Percentiles rank a stretch among this genome's conserved stretches.
These are phyloP conservation scores for Melampsora americana DNA, from an alignment of 1,284 basidiomycete species.

Conservation along the genomic window DNA sequence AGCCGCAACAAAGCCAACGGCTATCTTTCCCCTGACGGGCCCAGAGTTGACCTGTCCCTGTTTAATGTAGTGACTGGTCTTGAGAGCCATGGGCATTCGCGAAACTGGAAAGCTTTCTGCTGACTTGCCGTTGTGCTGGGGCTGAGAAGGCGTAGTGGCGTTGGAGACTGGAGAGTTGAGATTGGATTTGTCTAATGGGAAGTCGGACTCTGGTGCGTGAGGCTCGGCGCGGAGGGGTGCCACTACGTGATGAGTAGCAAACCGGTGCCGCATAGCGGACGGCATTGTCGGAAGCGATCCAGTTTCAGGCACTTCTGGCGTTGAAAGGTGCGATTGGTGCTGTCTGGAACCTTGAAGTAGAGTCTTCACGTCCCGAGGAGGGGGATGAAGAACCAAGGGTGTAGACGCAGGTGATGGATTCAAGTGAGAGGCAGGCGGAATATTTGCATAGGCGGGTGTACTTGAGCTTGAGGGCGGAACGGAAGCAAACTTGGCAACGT, in stretches of 20 bases:
- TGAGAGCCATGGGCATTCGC: constrained; percentile 35
- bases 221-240: not conserved
- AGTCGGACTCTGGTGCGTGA: too few species aligned
- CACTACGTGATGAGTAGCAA: not conserved
- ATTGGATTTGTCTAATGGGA: not conserved
- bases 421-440: not conserved
- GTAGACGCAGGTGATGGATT: not conserved
- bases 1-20: constrained; percentile 37
- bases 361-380: not conserved
- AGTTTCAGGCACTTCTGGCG: not conserved
- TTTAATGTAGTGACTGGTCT: constrained; percentile 41
- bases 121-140: not conserved
- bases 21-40: constrained; percentile 31
- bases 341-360: not conserved
- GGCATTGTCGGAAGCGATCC: constrained; percentile 23
- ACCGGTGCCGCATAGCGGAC: constrained; percentile 22
- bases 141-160: not conserved
- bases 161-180: not conserved
- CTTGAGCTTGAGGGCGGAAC: constrained; percentile 15
- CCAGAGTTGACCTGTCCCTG: constrained; percentile 7
- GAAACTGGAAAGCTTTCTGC: constrained; percentile 1
- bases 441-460: not conserved
- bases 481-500: constrained; percentile 36
- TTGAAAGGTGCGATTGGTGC: constrained; percentile 1
- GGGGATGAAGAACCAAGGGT: not conserved